These are phyloP conservation scores for Mesotaenium endlicherianum DNA, from an alignment of 139 green algal species.

Conservation along the genomic window DNA sequence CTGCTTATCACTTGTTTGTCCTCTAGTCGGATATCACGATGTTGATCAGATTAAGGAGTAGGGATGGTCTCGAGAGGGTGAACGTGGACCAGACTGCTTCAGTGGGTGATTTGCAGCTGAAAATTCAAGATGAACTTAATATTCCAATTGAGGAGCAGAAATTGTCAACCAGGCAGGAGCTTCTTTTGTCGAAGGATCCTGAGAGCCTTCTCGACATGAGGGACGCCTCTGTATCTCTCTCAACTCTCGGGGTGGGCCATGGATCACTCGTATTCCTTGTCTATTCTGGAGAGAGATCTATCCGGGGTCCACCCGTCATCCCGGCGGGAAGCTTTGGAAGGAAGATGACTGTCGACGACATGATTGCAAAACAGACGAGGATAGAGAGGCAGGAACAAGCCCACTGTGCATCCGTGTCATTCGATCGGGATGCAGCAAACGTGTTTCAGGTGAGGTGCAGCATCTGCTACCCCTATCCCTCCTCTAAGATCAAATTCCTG, in stretches of 20 bases:
- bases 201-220: slow-evolving; percentile 43
- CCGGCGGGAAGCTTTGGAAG: slow-evolving; percentile 21
- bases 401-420: slow-evolving; percentile 72
- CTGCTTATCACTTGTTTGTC: too few species aligned
- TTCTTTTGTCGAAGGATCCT: slow-evolving; percentile 66
- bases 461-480: too few species aligned
- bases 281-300: slow-evolving; percentile 47
- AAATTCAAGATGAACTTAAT: slow-evolving; percentile 7
- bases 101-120: slow-evolving; percentile 12
- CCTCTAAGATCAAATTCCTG: too few species aligned
- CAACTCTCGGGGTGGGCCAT: slow-evolving; percentile 29
- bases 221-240: slow-evolving; percentile 12
- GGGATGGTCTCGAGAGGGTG: slow-evolving; percentile 52
- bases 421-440: slow-evolving; percentile 89
- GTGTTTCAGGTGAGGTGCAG: slow-evolving; percentile 77
- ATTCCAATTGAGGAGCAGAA: slow-evolving; percentile 62
- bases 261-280: slow-evolving; percentile 52
- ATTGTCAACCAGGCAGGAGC: slow-evolving; percentile 66
- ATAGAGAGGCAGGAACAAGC: slow-evolving; percentile 94
- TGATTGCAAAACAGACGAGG: slow-evolving; percentile 81
- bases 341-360: slow-evolving; percentile 77
- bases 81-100: slow-evolving; percentile 10
- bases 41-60: slow-evolving; percentile 28
- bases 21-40: too few species aligned
- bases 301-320: slow-evolving; percentile 8